Evolutionary conservation across 1,284 basidiomycete species (phyloP).

Genomic region (Lentinula novae-zelandiae): DNA sequence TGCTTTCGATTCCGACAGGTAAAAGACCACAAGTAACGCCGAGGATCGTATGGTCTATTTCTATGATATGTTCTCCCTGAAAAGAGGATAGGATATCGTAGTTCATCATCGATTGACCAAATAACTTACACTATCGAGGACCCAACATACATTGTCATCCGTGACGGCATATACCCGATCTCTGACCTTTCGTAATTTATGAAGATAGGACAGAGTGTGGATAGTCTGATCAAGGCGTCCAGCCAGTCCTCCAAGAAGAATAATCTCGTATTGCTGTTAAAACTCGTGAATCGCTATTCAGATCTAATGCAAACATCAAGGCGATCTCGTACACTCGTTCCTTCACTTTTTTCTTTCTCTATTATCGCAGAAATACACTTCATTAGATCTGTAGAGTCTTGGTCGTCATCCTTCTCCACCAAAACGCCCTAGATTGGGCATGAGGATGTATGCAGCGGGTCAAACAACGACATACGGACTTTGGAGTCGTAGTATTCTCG

Average conservation of each 20-base stretch:
- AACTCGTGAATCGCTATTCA: not conserved
- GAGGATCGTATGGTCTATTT: conserved; percentile 68
- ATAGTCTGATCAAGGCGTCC: conserved; percentile 94
- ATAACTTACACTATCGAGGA: conserved; percentile 68
- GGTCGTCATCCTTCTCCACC: conserved; percentile 66
- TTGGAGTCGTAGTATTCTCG: conserved; percentile 59
- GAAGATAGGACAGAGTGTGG: conserved; percentile 83
- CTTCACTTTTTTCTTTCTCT: conserved; percentile 41
- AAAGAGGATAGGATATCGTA: not conserved
- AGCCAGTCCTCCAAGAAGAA: conserved; percentile 86
- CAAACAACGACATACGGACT: conserved; percentile 33
- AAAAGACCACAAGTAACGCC: conserved; percentile 92
- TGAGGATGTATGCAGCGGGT: not conserved
- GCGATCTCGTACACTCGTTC: conserved; percentile 28
- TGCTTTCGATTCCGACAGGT: conserved; percentile 79
- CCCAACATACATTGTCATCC: conserved; percentile 88
- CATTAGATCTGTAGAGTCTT: conserved; percentile 91
- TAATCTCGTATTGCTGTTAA: conserved; percentile 54
- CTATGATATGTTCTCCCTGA: conserved; percentile 79
- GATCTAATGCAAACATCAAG: not conserved
- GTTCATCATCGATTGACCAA: not conserved
- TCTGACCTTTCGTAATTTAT: conserved; percentile 71
- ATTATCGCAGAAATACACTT: conserved; percentile 78
- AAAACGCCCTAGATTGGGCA: conserved; percentile 52
- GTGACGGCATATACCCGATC: conserved; percentile 73